Percentiles rank a stretch among this genome's conserved stretches.
These are phyloP conservation scores for Suhomyces atakaporum DNA, from an alignment of 1,139 yeast genomes.

Conservation along the genomic window DNA sequence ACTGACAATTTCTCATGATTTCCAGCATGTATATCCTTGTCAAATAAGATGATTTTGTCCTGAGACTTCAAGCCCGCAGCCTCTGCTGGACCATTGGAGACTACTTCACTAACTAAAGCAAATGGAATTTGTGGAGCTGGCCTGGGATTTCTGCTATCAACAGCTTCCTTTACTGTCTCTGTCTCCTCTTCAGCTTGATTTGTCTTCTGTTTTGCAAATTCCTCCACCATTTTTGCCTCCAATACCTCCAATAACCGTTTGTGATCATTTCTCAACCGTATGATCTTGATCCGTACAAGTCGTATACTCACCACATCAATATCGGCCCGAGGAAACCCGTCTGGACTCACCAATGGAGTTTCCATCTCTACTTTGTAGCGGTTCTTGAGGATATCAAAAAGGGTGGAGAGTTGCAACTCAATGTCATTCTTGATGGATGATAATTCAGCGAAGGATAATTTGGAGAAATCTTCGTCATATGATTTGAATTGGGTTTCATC, in stretches of 20 bases:
- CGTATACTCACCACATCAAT: conserved; percentile 75
- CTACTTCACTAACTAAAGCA: conserved; percentile 55
- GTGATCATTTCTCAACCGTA: conserved; percentile 70
- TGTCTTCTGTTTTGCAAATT: conserved; percentile 29
- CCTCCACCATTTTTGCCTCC: conserved; percentile 46
- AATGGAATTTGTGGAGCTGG: conserved; percentile 48
- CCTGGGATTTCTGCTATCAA: not conserved
- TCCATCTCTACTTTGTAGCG: conserved; percentile 56
- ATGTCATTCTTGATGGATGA: conserved; percentile 32
- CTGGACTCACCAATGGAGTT: conserved; percentile 61
- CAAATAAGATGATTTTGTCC: conserved; percentile 58
- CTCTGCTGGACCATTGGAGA: conserved; percentile 49
- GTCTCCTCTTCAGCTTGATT: not conserved
- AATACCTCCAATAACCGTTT: conserved; percentile 50
- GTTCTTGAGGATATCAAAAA: conserved; percentile 35
- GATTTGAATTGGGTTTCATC: conserved; percentile 28
- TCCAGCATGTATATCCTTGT: conserved; percentile 49
- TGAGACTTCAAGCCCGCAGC: conserved; percentile 41
- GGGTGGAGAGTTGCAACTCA: conserved; percentile 33
- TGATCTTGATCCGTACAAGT: conserved; percentile 61
- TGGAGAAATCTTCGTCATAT: conserved; percentile 23
- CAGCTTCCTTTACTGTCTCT: not conserved
- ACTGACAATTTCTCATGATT: conserved; percentile 50
- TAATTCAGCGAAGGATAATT: conserved; percentile 30
- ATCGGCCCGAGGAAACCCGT: conserved; percentile 87